Evolutionary conservation across 2,329 filamentous ascomycete species (phyloP), one percentile per base, ranked within the genome.

Genomic region (Hypoxylon sp.): DNA sequence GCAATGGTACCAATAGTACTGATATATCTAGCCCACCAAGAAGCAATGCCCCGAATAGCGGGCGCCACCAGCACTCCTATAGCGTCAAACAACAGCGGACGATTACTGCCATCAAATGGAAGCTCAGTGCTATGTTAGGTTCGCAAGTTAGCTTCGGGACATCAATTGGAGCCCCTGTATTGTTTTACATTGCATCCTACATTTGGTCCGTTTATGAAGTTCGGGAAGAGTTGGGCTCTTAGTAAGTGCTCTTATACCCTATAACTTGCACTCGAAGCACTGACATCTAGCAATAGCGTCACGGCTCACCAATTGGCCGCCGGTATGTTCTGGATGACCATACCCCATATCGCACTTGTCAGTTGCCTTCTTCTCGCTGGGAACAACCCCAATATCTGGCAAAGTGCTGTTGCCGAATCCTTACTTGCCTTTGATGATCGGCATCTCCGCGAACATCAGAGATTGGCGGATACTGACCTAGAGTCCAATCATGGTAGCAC

Each of bases 281-380:
- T 42, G 13, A 42, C 37, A n/a, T n/a, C 15, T n/a, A n/a, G 2
- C n/a, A 2, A n/a, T 15, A 67, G 64, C 51, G 44, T 67, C 10
- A 67, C 64, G 4, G 64, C 64, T 2, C 58, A 62, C 8, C 64
- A 67, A 44, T 27, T 67, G 6, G 58, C 59, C 3, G 35, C 48
- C 27, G 59, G 64, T 10, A 67, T 67, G 64, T 67, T 67, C n/a
- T 67, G 64, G 64, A 67, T 62, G 59, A 67, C 64, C 27, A 59
- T 67, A 29, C 64, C 64, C 5, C 64, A 67, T 6, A 27, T 67
- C 8, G 64, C 64, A 6, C 59, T 67, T 2, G 51, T 62, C 21
- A 67, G 64, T 32, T 62, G 64, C 8, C 59, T 67, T n/a, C 64
- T 67, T 27, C 64, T 67, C 29, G 64, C 64, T 1, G 59, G 53